Evolutionary conservation across 2,329 filamentous ascomycete genomes (phyloP), one percentile per base, ranked within the genome.

Genomic region (Fusarium napiforme): DNA sequence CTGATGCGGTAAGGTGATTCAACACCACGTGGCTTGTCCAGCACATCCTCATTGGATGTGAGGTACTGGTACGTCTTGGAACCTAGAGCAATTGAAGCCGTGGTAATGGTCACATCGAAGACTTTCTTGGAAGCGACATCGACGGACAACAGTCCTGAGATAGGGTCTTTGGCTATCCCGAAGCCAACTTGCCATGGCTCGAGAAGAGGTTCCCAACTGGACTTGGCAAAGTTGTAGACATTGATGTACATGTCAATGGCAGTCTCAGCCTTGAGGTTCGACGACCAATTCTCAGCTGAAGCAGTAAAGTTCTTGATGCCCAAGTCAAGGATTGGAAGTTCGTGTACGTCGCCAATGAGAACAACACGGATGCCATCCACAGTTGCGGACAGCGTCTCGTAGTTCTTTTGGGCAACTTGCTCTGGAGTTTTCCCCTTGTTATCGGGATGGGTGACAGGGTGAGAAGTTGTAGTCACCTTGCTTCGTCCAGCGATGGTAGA

Each of bases 151-250:
- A 93, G 87, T 42, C 96, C 93, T 0, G 92, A 93, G 46, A 90
- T 88, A 32, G 91, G 87, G 65, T 96, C 92, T 76, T 92, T 95
- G 2, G 93, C 91, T 80, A 98, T 90, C 71, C 97, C 94, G 75
- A 99, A 91, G 5, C 95, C 95, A n/a, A 98, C 87, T 74, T 96
- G 91, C 96, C 96, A 99, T 12, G 97, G 97, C 81, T 99, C 96
- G 32, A 99, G 90, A 39, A 99, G 84, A 7, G 96, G 96, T 81
- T 99, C 96, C 96, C 96, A 99, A 7, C 95, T 94, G 0, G 96
- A 99, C 81, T 99, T 99, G 19, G 96, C 96, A 83, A 99, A 99
- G 82, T 99, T 99, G 86, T 97, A 99, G 32, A 99, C 92, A 78
- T 98, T 99, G 77, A 97, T 90, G 82, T 97, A 97, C 73, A 96